phyloP scores from a whole-genome alignment of 257 asterid genomes.

The Scutellaria baicalensis region DNA sequence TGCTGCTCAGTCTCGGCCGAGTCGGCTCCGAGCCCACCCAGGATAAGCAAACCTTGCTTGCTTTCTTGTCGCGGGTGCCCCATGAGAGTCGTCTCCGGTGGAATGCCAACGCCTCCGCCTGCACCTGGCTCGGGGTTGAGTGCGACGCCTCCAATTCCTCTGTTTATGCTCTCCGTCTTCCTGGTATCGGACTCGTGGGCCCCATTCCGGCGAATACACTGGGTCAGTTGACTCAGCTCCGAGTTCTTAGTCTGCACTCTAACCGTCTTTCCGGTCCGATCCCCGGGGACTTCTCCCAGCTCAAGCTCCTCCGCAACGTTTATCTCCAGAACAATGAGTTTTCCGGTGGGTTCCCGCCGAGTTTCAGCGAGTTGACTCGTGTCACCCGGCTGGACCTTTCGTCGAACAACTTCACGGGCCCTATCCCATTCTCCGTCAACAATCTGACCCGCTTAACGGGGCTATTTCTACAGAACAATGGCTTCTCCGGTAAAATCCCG shows the following conservation, averaged over 20 bases:
- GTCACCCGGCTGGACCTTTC: conserved; percentile 70
- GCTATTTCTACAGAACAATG: conserved; percentile 52
- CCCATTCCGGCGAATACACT: conserved; percentile 56
- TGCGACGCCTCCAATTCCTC: conserved; percentile 61
- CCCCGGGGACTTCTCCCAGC: conserved; percentile 66
- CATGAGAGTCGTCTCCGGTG: conserved; percentile 71
- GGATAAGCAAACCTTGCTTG: conserved; percentile 78
- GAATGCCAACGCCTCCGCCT: conserved; percentile 58
- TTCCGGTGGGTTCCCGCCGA: conserved; percentile 62
- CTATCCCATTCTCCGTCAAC: conserved; percentile 67
- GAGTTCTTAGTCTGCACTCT: conserved; percentile 88
- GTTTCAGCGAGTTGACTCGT: conserved; percentile 57
- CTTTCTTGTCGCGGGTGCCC: conserved; percentile 48
- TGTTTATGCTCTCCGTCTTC: conserved; percentile 59
- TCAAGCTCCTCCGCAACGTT: conserved; percentile 55
- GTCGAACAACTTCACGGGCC: conserved; percentile 60
- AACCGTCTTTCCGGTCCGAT: conserved; percentile 64
- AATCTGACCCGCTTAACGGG: conserved; percentile 74
- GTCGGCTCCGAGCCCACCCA: conserved; percentile 58
- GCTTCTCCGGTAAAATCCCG: conserved; percentile 67
- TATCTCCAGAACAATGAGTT: conserved; percentile 66
- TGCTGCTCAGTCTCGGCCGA: conserved; percentile 1
- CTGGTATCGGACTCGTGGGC: conserved; percentile 87
- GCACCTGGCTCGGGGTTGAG: conserved; percentile 73
- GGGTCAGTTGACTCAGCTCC: conserved; percentile 57